A percentile compares a stretch with the other conserved stretches of the same genome.
Conservation (phyloP, 441 rosid genomes). For the California macrophylla region DNA sequence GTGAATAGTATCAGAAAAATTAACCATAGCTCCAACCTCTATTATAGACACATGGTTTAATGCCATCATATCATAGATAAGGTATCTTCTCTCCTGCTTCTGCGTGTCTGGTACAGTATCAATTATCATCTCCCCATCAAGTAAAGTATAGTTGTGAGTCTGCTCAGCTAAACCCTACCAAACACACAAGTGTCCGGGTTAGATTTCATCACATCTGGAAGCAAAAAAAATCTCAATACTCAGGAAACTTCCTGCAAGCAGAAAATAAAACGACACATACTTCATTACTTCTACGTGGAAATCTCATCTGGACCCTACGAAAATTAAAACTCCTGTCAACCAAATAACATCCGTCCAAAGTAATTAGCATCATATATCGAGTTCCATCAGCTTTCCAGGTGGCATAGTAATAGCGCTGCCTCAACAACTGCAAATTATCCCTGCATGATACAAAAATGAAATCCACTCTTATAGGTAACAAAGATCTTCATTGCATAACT, state of each 20-base stretch:
- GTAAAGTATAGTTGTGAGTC: slow-evolving; percentile 79
- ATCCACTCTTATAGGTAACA: slow-evolving; percentile 1
- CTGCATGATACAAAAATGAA: slow-evolving; percentile 33
- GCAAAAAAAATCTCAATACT: slow-evolving; percentile 8
- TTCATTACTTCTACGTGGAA: slow-evolving; percentile 66
- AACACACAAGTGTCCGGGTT: slow-evolving; percentile 19
- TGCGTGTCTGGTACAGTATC: slow-evolving; percentile 82
- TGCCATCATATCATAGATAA: slow-evolving; percentile 95
- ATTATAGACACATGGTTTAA: slow-evolving; percentile 57
- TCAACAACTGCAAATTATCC: slow-evolving; percentile 79
- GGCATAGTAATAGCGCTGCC: slow-evolving; percentile 96
- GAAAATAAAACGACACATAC: slow-evolving; percentile 40
- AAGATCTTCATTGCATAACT: neutral
- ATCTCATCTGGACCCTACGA: slow-evolving; percentile 95
- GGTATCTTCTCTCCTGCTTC: slow-evolving; percentile 95
- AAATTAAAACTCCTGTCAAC: slow-evolving; percentile 82
- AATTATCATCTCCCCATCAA: slow-evolving; percentile 98
- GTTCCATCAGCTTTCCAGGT: slow-evolving; percentile 99
- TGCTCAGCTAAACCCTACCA: slow-evolving; percentile 61
- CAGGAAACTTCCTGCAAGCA: slow-evolving; percentile 13
- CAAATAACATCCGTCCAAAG: slow-evolving; percentile 78
- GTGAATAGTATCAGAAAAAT: neutral
- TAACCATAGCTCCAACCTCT: slow-evolving; percentile 49
- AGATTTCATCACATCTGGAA: neutral
- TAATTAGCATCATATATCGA: slow-evolving; percentile 92